phyloP scores from a whole-genome alignment of 495 filamentous ascomycete genomes.

The Hyaloscypha finlandica region DNA sequence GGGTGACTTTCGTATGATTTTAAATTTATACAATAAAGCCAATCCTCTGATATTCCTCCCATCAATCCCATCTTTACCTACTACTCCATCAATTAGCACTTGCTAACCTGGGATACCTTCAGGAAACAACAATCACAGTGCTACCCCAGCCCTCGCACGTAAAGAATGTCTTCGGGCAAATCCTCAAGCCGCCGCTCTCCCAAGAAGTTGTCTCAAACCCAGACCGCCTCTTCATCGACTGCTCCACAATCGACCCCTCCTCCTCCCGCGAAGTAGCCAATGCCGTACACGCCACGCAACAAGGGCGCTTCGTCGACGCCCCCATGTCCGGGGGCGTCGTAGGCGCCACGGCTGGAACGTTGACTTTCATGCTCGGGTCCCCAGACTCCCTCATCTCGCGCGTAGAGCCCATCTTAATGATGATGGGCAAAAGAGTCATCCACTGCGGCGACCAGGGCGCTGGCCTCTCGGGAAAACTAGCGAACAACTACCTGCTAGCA shows the following conservation, averaged over 20 bases:
- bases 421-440: constrained; percentile 81
- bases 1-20: constrained; percentile 55
- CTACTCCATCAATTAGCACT: constrained; percentile 3
- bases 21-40: constrained; percentile 51
- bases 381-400: constrained; percentile 58
- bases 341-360: constrained; percentile 71
- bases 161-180: constrained; percentile 66
- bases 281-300: constrained; percentile 54
- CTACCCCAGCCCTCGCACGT: constrained; percentile 82
- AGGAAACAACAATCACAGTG: constrained; percentile 80
- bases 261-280: constrained; percentile 70
- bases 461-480: constrained; percentile 82
- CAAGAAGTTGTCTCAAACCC: constrained; percentile 34
- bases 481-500: constrained; percentile 91
- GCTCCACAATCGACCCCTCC: constrained; percentile 82
- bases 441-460: constrained; percentile 81
- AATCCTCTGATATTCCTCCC: constrained; percentile 59
- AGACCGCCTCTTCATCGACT: constrained; percentile 74
- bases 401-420: constrained; percentile 61
- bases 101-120: constrained; percentile 2
- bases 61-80: background rate
- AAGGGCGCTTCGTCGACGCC: constrained; percentile 70
- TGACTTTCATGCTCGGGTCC: constrained; percentile 87
- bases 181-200: constrained; percentile 54
- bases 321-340: constrained; percentile 87